Percentiles rank a stretch among this genome's conserved stretches.
phyloP scores from a whole-genome alignment of 768 basidiomycete species.

The Omphalotus guepiniiformis region DNA sequence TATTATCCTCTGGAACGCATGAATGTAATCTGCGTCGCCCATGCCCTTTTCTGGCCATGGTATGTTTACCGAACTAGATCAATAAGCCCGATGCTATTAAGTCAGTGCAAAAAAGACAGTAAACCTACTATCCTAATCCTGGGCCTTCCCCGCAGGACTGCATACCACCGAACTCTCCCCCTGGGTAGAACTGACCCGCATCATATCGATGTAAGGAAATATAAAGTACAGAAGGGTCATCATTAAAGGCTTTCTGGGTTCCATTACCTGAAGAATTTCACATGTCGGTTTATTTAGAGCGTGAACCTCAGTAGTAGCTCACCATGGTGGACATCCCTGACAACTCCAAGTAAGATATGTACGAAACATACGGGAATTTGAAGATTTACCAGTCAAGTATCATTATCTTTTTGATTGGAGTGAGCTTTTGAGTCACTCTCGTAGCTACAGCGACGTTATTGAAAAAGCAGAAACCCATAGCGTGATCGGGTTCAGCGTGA shows the following conservation, averaged over 20 bases:
- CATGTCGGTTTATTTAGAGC: neutral
- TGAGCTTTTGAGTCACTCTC: conserved; percentile 69
- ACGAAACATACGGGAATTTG: neutral
- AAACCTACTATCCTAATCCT: conserved; percentile 80
- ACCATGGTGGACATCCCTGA: conserved; percentile 98
- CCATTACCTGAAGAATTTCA: conserved; percentile 71
- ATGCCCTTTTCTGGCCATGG: conserved; percentile 90
- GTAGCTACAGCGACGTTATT: conserved; percentile 97
- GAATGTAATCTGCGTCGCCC: conserved; percentile 93
- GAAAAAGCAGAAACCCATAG: conserved; percentile 99
- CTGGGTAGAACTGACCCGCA: conserved; percentile 88
- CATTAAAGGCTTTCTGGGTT: conserved; percentile 93
- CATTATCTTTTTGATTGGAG: conserved; percentile 72
- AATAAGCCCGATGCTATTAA: conserved; percentile 8
- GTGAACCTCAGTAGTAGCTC: conserved; percentile 10
- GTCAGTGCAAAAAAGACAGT: conserved; percentile 6
- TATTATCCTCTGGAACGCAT: conserved; percentile 92
- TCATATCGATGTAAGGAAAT: conserved; percentile 96
- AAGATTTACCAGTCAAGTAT: conserved; percentile 89
- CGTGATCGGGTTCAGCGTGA: conserved; percentile 96
- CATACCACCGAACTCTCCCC: conserved; percentile 84
- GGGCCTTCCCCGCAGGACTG: conserved; percentile 80
- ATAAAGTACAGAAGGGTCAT: conserved; percentile 88
- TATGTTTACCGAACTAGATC: conserved; percentile 83
- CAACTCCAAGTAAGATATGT: neutral